A percentile compares a stretch with the other conserved stretches of the same genome.
Evolutionary conservation across 2,329 filamentous ascomycete genomes (phyloP).

Genomic region (Sphaerulina populicola): DNA sequence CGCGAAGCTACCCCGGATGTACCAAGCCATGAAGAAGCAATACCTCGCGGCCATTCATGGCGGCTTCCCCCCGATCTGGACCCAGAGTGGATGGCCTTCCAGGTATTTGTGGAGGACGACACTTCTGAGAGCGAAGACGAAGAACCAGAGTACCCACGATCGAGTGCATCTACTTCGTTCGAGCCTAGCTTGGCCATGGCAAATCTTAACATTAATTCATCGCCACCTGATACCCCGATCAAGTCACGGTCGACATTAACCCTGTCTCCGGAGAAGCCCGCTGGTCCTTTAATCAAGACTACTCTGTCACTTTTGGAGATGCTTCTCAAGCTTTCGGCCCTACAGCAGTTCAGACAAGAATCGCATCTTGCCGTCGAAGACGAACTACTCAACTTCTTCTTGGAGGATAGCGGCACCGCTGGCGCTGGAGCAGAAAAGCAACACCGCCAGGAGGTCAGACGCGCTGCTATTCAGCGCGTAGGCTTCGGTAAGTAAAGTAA

Average conservation of each 20-base stretch:
- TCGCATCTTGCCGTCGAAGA: conserved; percentile 86
- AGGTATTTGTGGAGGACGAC: conserved; percentile 64
- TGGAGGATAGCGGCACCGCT: conserved; percentile 60
- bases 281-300: conserved; percentile 46
- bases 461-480: conserved; percentile 53
- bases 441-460: conserved; percentile 51
- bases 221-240: conserved; percentile 10
- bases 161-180: conserved; percentile 28
- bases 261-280: conserved; percentile 27
- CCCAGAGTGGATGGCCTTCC: conserved; percentile 83
- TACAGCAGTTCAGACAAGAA: conserved; percentile 86
- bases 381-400: conserved; percentile 80
- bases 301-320: conserved; percentile 79
- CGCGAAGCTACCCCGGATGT: conserved; percentile 33
- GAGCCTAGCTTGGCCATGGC: conserved; percentile 41
- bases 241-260: conserved; percentile 23
- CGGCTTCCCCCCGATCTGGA: conserved; percentile 55
- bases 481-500: conserved; percentile 45
- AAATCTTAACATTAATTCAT: conserved; percentile 37
- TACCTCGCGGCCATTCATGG: neutral
- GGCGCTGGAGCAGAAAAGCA: conserved; percentile 56
- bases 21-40: neutral
- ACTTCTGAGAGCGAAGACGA: conserved; percentile 44
- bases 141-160: conserved; percentile 10
- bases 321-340: conserved; percentile 71